Base-by-base conservation (phyloP, 768 basidiomycete species). In the Tulasnella sp. region DNA sequence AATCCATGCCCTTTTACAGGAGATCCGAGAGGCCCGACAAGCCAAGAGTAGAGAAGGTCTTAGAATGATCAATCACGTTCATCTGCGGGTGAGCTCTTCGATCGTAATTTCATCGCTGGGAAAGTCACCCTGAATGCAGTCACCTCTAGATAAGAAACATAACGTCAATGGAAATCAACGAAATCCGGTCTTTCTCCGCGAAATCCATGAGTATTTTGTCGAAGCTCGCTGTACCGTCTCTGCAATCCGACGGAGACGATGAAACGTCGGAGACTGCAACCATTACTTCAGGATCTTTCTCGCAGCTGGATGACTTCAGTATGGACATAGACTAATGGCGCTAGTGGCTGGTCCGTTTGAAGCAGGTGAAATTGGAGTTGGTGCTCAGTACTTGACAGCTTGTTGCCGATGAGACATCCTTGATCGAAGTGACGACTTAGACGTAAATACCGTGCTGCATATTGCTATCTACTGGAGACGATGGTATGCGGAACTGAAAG, bases 1-100 rank as follows among this genome's bases (percentile, higher is more conserved):
- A 62, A 72, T 98, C 19, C 79, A 88, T 4, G 82, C 83, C 4
- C 70, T 98, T 2, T 76, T 98, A 17, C 93, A 98, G 68, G 92
- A 96, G 66, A 74, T 98, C n/a, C 84, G 93, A 11, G 93, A 98
- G 72, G 89, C 88, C 11, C 78, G 96, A 36, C 94, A 97, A 67
- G 86, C 92, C 6, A 99, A 99, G 67, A 84, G 86, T 70, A 73
- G 93, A 60, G 80, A 86, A 54, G 92, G 92, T 75, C 71, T 98
- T 2, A 74, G 77, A 59, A 79, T 78, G 59, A 74, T 96, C 27
- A 86, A 92, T 67, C 78, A 87, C 65, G 84, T 80, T 62, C 85
- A 87, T 67, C 75, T 91, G 25, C 81, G 80, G 69, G 89, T 88
- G 67, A 39, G 82, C 70, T 6, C 29, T 19, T 29, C 40, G 43